Conservation (phyloP, 441 rosid species). For the Erysimum cheiri region DNA sequence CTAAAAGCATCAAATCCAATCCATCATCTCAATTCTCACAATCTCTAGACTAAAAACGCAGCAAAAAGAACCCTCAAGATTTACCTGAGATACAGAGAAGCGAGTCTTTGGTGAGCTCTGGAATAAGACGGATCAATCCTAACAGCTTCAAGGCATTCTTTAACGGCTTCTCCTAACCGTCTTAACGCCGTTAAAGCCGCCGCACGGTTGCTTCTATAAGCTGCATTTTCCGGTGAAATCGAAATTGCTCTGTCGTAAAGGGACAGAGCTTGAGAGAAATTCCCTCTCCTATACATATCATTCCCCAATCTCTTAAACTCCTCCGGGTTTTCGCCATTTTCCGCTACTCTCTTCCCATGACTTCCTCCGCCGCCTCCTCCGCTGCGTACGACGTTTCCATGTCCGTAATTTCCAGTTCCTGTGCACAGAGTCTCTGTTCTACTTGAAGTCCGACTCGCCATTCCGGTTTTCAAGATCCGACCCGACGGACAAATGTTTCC, state of each 20-base stretch:
- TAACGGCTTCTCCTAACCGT: conserved; percentile 64
- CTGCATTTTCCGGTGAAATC: conserved; percentile 59
- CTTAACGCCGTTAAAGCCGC: conserved; percentile 64
- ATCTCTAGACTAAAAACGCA: not conserved
- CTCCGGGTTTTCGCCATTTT: conserved; percentile 48
- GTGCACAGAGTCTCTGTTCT: conserved; percentile 55
- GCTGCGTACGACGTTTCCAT: conserved; percentile 62
- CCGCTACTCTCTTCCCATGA: conserved; percentile 34
- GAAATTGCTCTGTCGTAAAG: conserved; percentile 64
- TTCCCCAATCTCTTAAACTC: conserved; percentile 67
- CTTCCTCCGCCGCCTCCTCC: conserved; percentile 46
- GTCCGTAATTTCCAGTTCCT: conserved; percentile 72
- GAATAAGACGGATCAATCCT: conserved; percentile 58
- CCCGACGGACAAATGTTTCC: conserved; percentile 83
- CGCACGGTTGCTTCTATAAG: conserved; percentile 69
- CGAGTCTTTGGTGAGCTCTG: conserved; percentile 70
- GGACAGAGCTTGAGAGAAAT: conserved; percentile 56
- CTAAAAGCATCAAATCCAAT: conserved; percentile 42
- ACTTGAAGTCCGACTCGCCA: conserved; percentile 46
- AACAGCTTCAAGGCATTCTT: conserved; percentile 69
- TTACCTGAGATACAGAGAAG: conserved; percentile 69
- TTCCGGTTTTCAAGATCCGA: conserved; percentile 63
- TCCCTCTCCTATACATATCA: conserved; percentile 62
- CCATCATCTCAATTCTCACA: conserved; percentile 7
- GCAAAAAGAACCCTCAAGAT: not conserved